phyloP scores from a whole-genome alignment of 352 stramenopile genomes.

The Peronospora destructor region DNA sequence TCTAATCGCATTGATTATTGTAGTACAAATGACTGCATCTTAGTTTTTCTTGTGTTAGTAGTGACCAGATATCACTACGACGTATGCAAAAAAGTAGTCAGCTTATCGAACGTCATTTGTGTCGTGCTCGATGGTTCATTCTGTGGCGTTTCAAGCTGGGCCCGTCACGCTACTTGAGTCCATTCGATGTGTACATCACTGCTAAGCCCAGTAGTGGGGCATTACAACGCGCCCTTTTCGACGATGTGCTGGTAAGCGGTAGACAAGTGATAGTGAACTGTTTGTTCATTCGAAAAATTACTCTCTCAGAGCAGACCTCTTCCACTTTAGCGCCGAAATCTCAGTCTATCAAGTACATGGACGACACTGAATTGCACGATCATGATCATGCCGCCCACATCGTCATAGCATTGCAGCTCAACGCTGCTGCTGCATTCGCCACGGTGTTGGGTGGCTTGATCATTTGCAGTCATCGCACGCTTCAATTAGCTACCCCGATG shows the following conservation, averaged over 20 bases:
- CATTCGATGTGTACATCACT: not conserved
- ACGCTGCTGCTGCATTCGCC: conserved; percentile 32
- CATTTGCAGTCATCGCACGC: conserved; percentile 45
- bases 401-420: conserved; percentile 36
- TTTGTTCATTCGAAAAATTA: conserved; percentile 11
- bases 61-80: conserved; percentile 7
- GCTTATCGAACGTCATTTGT: not conserved
- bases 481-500: conserved; percentile 46
- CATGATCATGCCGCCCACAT: conserved; percentile 2
- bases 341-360: conserved; percentile 2
- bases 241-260: not conserved
- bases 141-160: conserved; percentile 9
- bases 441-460: conserved; percentile 51
- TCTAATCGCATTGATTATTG: too few relatives aligned
- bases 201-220: conserved; percentile 8
- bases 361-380: not conserved
- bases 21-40: too few relatives aligned
- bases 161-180: conserved; percentile 16
- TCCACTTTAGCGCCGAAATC: not conserved
- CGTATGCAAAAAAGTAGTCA: conserved; percentile 5
- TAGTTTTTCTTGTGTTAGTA: too few relatives aligned
- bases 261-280: conserved; percentile 2
- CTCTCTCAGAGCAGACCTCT: not conserved
- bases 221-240: conserved; percentile 15
- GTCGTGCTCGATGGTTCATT: conserved; percentile 1